These are phyloP conservation scores for Smittium culicis DNA, from an alignment of 371 early-diverging fungal species.

Conservation along the genomic window DNA sequence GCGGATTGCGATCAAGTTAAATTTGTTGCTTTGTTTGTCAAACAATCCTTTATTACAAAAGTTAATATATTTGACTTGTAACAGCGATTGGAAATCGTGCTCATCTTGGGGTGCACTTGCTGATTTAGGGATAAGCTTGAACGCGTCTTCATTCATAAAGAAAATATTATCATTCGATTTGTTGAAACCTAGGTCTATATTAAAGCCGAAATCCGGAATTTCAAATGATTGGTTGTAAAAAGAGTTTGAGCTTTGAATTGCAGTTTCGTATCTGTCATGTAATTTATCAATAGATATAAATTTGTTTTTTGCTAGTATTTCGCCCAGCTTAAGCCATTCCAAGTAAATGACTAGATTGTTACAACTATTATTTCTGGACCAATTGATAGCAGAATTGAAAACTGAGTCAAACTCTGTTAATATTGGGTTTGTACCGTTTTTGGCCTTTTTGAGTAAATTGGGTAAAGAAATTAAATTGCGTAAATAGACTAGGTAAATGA, in stretches of 20 bases:
- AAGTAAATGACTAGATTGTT: background rate
- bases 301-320: background rate
- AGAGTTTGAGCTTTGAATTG: background rate
- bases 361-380: background rate
- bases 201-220: background rate
- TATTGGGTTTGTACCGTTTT: background rate
- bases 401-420: background rate
- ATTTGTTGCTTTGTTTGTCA: background rate
- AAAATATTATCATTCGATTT: too few species aligned
- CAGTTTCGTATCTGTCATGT: background rate
- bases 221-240: background rate
- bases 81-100: background rate
- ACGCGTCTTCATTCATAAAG: too few species aligned
- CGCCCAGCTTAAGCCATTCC: background rate
- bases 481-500: background rate
- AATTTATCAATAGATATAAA: background rate
- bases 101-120: background rate
- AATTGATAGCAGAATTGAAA: background rate
- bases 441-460: background rate
- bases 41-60: background rate
- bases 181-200: background rate
- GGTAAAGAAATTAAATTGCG: background rate
- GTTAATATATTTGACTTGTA: background rate
- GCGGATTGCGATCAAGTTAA: background rate
- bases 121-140: background rate